Evolutionary conservation across 2,329 filamentous ascomycete genomes (phyloP).

Genomic region (Paecilomyces sp.): DNA sequence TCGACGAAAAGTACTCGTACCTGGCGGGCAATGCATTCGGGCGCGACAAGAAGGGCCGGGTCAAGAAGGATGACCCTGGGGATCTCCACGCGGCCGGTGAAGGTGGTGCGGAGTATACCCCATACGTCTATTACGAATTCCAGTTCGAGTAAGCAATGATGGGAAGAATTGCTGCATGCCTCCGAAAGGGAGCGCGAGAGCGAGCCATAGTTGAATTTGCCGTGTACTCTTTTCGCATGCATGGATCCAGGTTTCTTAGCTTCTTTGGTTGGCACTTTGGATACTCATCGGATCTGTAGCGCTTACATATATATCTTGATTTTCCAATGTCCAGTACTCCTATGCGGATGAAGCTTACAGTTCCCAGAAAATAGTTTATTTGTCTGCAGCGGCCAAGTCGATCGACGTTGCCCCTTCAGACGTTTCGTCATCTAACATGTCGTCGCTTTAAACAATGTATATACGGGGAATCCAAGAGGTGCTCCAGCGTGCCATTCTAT

Average conservation of each 20-base stretch:
- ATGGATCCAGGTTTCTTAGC: background rate
- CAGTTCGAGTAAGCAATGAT: conserved; percentile 55
- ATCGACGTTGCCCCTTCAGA: background rate
- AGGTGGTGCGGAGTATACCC: conserved; percentile 75
- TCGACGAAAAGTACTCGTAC: conserved; percentile 84
- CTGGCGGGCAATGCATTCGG: conserved; percentile 91
- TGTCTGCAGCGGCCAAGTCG: background rate
- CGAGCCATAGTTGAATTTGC: background rate
- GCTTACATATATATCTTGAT: background rate
- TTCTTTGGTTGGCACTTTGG: background rate
- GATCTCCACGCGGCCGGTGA: conserved; percentile 73
- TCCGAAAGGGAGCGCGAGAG: background rate
- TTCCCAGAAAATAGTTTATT: background rate
- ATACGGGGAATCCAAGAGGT: background rate
- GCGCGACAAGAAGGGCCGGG: conserved; percentile 84
- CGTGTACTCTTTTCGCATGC: background rate
- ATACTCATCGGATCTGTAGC: background rate
- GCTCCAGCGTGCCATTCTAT: background rate
- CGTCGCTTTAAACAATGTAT: background rate
- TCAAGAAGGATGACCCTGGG: conserved; percentile 82
- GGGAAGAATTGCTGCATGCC: background rate
- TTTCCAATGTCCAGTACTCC: background rate
- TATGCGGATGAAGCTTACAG: background rate
- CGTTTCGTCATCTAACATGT: background rate
- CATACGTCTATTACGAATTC: conserved; percentile 96